Conservation (phyloP, 768 basidiomycete genomes). For the Russula sp. region DNA sequence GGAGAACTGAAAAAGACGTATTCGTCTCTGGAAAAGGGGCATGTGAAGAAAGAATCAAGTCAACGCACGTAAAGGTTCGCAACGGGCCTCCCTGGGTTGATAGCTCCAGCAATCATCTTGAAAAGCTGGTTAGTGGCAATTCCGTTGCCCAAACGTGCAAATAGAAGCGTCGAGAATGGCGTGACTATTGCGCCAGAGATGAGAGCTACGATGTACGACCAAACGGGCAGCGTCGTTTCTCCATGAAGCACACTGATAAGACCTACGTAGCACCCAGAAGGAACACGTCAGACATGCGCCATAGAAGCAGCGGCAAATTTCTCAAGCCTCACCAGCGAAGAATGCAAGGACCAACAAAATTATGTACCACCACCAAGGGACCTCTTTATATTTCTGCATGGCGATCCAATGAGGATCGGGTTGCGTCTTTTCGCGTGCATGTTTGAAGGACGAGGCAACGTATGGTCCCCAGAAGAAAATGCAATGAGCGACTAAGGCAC, state of each 20-base stretch:
- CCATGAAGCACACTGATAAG: constrained; percentile 49
- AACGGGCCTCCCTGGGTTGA: constrained; percentile 61
- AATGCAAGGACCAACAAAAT: constrained; percentile 50
- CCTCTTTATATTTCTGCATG: constrained; percentile 59
- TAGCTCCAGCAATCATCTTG: constrained; percentile 61
- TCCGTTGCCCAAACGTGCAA: constrained; percentile 59
- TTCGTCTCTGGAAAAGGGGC: neutral
- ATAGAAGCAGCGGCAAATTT: neutral
- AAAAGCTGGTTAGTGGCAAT: constrained; percentile 59
- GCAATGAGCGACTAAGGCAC: constrained; percentile 51
- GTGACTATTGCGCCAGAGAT: constrained; percentile 45
- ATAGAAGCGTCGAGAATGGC: constrained; percentile 57
- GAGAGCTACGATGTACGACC: constrained; percentile 58
- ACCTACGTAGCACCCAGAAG: constrained; percentile 1
- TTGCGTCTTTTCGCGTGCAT: constrained; percentile 45
- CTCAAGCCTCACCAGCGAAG: constrained; percentile 46
- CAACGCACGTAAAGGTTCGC: constrained; percentile 60
- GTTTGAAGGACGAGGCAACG: constrained; percentile 49
- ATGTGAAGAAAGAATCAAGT: neutral
- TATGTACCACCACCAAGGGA: constrained; percentile 60
- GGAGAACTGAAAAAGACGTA: constrained; percentile 45
- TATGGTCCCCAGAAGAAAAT: constrained; percentile 57
- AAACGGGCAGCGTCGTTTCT: constrained; percentile 62
- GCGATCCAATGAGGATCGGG: constrained; percentile 59
- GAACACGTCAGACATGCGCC: neutral